phyloP scores from a whole-genome alignment of 805 yeast genomes.

The Saccharomyces mikatae region DNA sequence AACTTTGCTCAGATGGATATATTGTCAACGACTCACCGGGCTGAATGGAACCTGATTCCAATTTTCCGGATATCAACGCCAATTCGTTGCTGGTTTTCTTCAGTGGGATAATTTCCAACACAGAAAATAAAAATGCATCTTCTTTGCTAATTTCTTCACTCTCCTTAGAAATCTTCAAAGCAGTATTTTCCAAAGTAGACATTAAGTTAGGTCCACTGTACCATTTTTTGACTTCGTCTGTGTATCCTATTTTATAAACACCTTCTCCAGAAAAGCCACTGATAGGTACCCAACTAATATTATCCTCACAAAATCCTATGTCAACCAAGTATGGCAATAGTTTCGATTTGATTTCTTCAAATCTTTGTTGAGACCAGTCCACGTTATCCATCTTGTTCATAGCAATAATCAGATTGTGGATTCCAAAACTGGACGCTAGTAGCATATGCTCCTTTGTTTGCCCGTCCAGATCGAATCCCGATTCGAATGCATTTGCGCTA shows the following conservation, averaged over 20 bases:
- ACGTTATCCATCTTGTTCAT: constrained; percentile 88
- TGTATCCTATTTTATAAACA: constrained; percentile 64
- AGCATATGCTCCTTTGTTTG: constrained; percentile 97
- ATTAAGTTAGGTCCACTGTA: constrained; percentile 82
- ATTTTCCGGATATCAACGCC: constrained; percentile 52
- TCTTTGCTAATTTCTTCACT: constrained; percentile 22
- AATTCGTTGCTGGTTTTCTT: constrained; percentile 36
- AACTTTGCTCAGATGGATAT: constrained; percentile 42
- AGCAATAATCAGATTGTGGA: constrained; percentile 79
- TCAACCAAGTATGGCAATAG: constrained; percentile 66
- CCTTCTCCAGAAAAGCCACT: constrained; percentile 97
- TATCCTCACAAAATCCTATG: constrained; percentile 77
- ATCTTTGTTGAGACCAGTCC: constrained; percentile 86
- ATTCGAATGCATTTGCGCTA: constrained; percentile 96
- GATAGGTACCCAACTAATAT: constrained; percentile 86
- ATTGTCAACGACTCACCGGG: constrained; percentile 57
- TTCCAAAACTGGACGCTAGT: constrained; percentile 94
- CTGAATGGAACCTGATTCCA: constrained; percentile 61
- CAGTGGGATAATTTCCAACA: constrained; percentile 53
- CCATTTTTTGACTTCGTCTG: constrained; percentile 57
- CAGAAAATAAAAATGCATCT: constrained; percentile 47
- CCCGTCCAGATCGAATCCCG: constrained; percentile 97
- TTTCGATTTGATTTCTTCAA: constrained; percentile 82
- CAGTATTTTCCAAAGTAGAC: constrained; percentile 59
- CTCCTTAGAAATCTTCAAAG: constrained; percentile 10